phyloP scores from a whole-genome alignment of 2,329 filamentous ascomycete genomes.

The Xylariaceae sp. region DNA sequence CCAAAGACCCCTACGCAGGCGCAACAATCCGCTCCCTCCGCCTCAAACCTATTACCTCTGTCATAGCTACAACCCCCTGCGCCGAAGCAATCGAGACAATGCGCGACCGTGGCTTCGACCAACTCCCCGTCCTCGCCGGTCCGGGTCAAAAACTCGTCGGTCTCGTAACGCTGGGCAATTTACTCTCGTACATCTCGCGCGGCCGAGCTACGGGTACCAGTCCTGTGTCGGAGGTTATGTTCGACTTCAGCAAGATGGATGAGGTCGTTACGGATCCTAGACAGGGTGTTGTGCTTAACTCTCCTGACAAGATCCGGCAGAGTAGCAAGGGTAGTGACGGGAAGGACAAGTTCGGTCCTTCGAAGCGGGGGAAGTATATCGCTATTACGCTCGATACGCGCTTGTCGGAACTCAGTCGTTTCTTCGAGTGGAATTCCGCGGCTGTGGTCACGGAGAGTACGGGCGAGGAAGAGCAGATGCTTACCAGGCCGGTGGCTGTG shows the following conservation, averaged over 20 bases:
- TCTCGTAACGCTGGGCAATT: slow-evolving; percentile 89
- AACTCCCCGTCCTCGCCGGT: slow-evolving; percentile 80
- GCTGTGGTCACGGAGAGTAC: slow-evolving; percentile 83
- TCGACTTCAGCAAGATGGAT: slow-evolving; percentile 82
- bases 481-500: slow-evolving; percentile 77
- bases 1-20: slow-evolving; percentile 69
- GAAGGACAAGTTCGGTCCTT: no score
- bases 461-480: slow-evolving; percentile 45
- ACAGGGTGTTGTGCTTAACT: slow-evolving; percentile 33
- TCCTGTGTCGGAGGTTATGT: slow-evolving; percentile 87
- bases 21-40: slow-evolving; percentile 80
- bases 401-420: slow-evolving; percentile 77
- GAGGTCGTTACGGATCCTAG: slow-evolving; percentile 89
- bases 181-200: slow-evolving; percentile 83
- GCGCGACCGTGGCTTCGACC: slow-evolving; percentile 97
- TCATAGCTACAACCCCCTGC: slow-evolving; percentile 67
- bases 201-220: slow-evolving; percentile 72
- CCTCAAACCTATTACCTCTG: slow-evolving; percentile 88
- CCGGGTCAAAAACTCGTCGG: slow-evolving; percentile 74
- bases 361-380: slow-evolving; percentile 68
- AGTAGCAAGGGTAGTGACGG: no score
- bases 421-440: slow-evolving; percentile 97
- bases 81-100: slow-evolving; percentile 93
- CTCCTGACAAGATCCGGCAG: no score
- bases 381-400: slow-evolving; percentile 92